These are phyloP conservation scores for Hysterangium stoloniferum DNA, from an alignment of 768 basidiomycete species.

Conservation along the genomic window DNA sequence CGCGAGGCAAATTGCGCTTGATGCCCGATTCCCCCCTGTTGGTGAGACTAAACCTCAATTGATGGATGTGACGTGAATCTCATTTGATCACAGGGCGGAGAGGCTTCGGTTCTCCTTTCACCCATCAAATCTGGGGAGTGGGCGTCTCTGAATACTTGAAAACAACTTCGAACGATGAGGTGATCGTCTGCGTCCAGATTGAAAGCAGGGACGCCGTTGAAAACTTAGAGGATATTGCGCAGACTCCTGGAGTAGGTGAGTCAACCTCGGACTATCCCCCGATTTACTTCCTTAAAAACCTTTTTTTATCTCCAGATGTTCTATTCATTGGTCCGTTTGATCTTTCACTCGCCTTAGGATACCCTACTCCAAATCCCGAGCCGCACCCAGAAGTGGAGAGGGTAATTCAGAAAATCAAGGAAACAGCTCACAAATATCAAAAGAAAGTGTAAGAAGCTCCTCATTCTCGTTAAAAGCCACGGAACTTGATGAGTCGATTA, in stretches of 20 bases:
- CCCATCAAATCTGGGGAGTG: conserved; percentile 42
- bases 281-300: conserved; percentile 19
- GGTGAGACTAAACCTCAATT: background rate
- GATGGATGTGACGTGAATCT: background rate
- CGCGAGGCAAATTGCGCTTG: conserved; percentile 47
- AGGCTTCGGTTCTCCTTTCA: conserved; percentile 60
- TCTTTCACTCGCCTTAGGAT: conserved; percentile 55
- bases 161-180: conserved; percentile 32
- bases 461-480: background rate
- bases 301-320: conserved; percentile 31
- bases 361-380: conserved; percentile 52
- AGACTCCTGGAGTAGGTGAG: conserved; percentile 21
- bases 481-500: background rate
- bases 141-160: conserved; percentile 14
- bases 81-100: conserved; percentile 35
- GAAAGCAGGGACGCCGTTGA: conserved; percentile 53
- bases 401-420: conserved; percentile 46
- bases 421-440: conserved; percentile 39
- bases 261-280: conserved; percentile 16
- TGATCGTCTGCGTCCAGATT: conserved; percentile 59
- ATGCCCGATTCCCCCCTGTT: conserved; percentile 52
- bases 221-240: conserved; percentile 49
- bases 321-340: conserved; percentile 65
- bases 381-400: conserved; percentile 58
- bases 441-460: conserved; percentile 52